phyloP scores from a whole-genome alignment of 139 green algal species.

The Astrephomene gubernaculifera region DNA sequence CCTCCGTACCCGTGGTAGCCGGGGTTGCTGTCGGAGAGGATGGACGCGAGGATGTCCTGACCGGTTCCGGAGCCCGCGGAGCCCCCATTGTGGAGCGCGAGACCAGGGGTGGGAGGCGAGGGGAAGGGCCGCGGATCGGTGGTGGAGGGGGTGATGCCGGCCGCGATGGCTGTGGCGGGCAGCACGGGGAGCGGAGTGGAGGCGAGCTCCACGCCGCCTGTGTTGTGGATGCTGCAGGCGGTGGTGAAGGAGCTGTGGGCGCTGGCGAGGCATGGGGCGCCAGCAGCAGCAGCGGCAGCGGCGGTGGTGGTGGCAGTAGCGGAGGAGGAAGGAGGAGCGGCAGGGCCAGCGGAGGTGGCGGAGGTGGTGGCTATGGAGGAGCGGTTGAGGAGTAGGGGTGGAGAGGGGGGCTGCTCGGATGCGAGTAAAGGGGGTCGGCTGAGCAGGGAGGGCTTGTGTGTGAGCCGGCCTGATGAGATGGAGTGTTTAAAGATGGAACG shows the following conservation, averaged over 20 bases:
- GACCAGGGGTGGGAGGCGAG: too few relatives aligned
- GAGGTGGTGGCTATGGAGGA: neutral
- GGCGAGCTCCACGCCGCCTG: conserved; percentile 17
- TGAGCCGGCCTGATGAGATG: too few relatives aligned
- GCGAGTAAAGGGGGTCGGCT: too few relatives aligned
- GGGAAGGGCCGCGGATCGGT: neutral
- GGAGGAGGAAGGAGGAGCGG: too few relatives aligned
- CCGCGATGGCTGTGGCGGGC: neutral
- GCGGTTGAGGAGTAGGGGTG: too few relatives aligned
- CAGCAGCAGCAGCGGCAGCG: too few relatives aligned
- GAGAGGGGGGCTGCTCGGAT: too few relatives aligned
- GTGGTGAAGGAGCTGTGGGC: conserved; percentile 17
- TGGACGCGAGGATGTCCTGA: conserved; percentile 30
- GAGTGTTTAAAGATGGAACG: too few relatives aligned
- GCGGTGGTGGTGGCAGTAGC: neutral
- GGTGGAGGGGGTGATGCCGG: neutral
- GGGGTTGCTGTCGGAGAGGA: neutral
- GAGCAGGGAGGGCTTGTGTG: too few relatives aligned
- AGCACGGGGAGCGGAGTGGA: conserved; percentile 8
- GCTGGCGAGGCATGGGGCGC: neutral
- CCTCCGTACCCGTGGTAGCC: too few relatives aligned
- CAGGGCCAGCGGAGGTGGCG: too few relatives aligned
- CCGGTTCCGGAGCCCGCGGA: neutral
- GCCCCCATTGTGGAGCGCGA: too few relatives aligned
- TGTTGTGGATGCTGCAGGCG: neutral